Conservation (phyloP, 2,329 filamentous ascomycete genomes). For the Biscogniauxia sp. region DNA sequence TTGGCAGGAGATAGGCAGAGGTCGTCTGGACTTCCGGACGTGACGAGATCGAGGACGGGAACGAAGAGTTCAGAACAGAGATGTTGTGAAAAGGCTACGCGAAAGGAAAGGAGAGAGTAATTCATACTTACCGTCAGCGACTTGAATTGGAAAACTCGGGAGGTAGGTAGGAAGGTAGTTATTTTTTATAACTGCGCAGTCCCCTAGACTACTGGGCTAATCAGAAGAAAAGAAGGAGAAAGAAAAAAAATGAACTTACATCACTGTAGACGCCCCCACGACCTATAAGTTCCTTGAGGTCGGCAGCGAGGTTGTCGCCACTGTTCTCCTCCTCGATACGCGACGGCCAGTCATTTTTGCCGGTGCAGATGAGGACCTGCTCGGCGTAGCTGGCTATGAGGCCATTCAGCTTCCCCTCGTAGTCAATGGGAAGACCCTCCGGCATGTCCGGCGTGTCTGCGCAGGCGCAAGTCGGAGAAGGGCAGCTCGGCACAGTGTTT, state of each 20-base stretch:
- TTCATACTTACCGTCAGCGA: slow-evolving; percentile 34
- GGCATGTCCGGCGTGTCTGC: slow-evolving; percentile 64
- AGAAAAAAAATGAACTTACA: slow-evolving; percentile 46
- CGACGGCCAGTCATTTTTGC: slow-evolving; percentile 75
- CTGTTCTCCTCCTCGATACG: slow-evolving; percentile 79
- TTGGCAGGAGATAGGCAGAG: slow-evolving; percentile 76
- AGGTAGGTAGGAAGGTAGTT: no score
- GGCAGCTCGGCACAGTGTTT: slow-evolving; percentile 57
- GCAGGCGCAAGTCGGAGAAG: slow-evolving; percentile 74
- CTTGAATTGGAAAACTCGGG: neutral
- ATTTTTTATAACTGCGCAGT: neutral
- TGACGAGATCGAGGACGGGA: slow-evolving; percentile 55
- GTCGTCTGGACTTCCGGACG: slow-evolving; percentile 49
- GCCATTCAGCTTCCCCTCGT: slow-evolving; percentile 65
- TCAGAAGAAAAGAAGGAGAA: neutral
- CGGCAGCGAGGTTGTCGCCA: slow-evolving; percentile 64
- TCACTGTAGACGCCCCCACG: slow-evolving; percentile 65
- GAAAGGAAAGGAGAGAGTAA: neutral
- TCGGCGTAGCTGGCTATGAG: slow-evolving; percentile 77
- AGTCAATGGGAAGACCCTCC: slow-evolving; percentile 71
- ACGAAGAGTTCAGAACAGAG: slow-evolving; percentile 73
- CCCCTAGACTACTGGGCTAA: neutral
- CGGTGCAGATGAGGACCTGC: slow-evolving; percentile 82
- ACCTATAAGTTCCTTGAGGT: slow-evolving; percentile 68
- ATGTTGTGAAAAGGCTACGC: slow-evolving; percentile 78